Base-by-base conservation (phyloP, 2,329 filamentous ascomycete species). In the Trichoderma sp. region DNA sequence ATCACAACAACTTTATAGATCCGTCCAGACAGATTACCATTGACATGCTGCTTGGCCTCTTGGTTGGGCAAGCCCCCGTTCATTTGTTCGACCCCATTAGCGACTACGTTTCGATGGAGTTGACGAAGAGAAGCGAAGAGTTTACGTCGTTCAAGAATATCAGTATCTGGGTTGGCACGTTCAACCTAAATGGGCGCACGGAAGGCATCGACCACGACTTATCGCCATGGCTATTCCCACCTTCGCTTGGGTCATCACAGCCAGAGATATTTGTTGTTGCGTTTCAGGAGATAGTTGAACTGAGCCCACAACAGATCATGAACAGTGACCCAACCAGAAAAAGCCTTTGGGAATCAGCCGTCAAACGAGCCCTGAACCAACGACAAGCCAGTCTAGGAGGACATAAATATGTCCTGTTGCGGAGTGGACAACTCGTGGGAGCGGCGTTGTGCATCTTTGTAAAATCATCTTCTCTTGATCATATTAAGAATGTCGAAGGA, bases 271-370 rank as follows among this genome's bases (percentile, higher is more conserved):
- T 97, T 69, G 95, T 93, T 8, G 92, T 98, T 18, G 97, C 95
- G 0, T 98, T 99, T 80, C 97, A 99, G 82, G 97, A 99, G 84
- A 98, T 99, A 77, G 97, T 99, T n/a, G 94, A 98, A 81, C 87
- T 99, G 64, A 98, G 95, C 80, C 97, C 97, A 18, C 96, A 98
- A 83, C 97, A 99, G 81, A 98, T 99, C 81, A 98, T 99, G 95
- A 98, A 97, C 78, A 98, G 95, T 76, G 96, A 99, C 82, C 97
- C 97, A 1, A 91, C 92, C 3, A 90, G 94, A 72, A 94, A 96
- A 78, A 92, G 95, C 77, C 86, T 92, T 24, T 99, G 97, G 97
- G 97, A 99, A 82, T 86, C 89, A 71, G 92, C 94, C 4, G 95
- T 98, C 29, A 92, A 93, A 78, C 88, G 87, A 63, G 94, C 93